These are phyloP conservation scores for Cordyceps tenuipes DNA, from an alignment of 2,329 filamentous ascomycete species.

Conservation along the genomic window DNA sequence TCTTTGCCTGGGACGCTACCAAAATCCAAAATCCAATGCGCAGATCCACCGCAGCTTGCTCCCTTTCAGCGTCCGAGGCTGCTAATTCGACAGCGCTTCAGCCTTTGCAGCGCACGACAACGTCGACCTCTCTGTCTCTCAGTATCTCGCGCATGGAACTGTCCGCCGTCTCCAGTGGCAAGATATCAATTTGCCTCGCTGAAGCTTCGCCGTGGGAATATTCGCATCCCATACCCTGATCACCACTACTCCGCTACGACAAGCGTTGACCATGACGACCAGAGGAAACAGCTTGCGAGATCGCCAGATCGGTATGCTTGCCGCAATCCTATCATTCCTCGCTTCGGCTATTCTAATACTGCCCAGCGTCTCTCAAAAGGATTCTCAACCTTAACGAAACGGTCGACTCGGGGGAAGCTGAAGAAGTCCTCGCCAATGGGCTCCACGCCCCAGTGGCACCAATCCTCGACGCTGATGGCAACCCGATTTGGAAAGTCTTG, in stretches of 20 bases:
- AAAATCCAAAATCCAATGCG: too few species aligned
- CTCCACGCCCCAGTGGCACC: conserved; percentile 62
- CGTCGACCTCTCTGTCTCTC: not conserved
- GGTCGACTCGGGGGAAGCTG: conserved; percentile 47
- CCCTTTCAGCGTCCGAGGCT: not conserved
- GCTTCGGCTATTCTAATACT: conserved; percentile 4
- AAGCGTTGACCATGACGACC: conserved; percentile 31
- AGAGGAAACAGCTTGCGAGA: conserved; percentile 40
- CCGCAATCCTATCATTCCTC: not conserved
- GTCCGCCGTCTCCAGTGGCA: not conserved
- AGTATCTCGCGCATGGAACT: conserved; percentile 3
- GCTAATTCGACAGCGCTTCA: not conserved
- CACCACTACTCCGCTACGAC: not conserved
- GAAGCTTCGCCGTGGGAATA: not conserved
- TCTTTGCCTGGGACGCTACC: not conserved
- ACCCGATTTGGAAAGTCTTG: conserved; percentile 95
- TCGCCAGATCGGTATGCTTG: conserved; percentile 38
- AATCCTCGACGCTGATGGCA: conserved; percentile 76
- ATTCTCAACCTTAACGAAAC: conserved; percentile 90
- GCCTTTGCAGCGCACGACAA: conserved; percentile 2
- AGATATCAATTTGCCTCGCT: not conserved
- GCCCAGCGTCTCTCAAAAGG: conserved; percentile 78
- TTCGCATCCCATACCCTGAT: not conserved
- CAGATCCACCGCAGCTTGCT: not conserved
- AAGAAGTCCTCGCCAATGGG: conserved; percentile 57